These are phyloP conservation scores for Lupinus albus DNA, from an alignment of 306 rosid genomes.

Conservation along the genomic window DNA sequence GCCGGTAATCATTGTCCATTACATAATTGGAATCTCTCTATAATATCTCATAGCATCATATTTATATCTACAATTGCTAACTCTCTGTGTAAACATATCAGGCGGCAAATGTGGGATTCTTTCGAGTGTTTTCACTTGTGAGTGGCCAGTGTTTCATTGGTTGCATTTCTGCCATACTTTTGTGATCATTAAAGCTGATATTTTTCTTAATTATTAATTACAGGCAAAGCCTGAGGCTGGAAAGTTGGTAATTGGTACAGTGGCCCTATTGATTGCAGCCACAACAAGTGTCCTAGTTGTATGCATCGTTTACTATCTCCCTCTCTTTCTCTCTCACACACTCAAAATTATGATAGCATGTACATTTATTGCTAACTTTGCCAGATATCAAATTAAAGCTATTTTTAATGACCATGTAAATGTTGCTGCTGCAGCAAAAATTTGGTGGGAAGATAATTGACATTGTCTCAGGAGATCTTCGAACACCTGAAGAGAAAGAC, in stretches of 20 bases:
- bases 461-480: slow-evolving; percentile 64
- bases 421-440: slow-evolving; percentile 59
- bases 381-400: slow-evolving; percentile 30
- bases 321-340: background rate
- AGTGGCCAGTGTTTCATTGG: slow-evolving; percentile 43
- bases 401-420: slow-evolving; percentile 34
- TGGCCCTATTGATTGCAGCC: slow-evolving; percentile 73
- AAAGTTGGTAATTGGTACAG: slow-evolving; percentile 57
- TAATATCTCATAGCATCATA: slow-evolving; percentile 5
- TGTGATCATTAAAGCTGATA: slow-evolving; percentile 22
- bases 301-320: slow-evolving; percentile 40
- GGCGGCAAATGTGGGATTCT: slow-evolving; percentile 72
- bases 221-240: slow-evolving; percentile 77
- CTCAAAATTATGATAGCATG: slow-evolving; percentile 9
- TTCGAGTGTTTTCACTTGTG: slow-evolving; percentile 66
- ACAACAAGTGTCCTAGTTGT: slow-evolving; percentile 71
- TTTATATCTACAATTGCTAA: slow-evolving; percentile 29
- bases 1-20: slow-evolving; percentile 50
- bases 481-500: slow-evolving; percentile 57
- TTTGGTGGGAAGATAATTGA: slow-evolving; percentile 77
- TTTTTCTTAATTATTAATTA: slow-evolving; percentile 3
- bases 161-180: slow-evolving; percentile 17
- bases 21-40: background rate
- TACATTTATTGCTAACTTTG: slow-evolving; percentile 23
- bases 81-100: slow-evolving; percentile 42